Evolutionary conservation across 306 rosid genomes (phyloP), one percentile per base, ranked within the genome.

Genomic region (Crotalaria pallida): DNA sequence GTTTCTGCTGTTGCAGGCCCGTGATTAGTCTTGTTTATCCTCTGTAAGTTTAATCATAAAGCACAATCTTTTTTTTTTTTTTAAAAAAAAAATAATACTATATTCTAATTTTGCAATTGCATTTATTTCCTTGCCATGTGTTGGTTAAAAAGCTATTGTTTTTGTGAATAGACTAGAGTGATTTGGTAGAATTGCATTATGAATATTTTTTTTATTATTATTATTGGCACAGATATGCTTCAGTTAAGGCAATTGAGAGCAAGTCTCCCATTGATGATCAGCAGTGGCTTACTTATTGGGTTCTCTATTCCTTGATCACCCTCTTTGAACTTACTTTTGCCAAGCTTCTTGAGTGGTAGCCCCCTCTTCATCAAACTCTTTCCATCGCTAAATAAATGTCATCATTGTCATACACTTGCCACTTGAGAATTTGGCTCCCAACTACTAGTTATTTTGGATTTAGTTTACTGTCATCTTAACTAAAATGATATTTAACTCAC

Each of bases 281-380:
- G 68, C 99, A 95, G 56, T 95, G 99, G 99, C 93, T 91, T 40
- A 95, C 96, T 36, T 95, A 95, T 65, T 95, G 99, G 99, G 88
- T 95, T 74, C 95, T 95, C 5, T 86, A 95, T 73, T 95, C 99
- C 38, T 45, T 95, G 89, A 89, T 95, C 65, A 95, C 99, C 3
- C 92, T 95, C 52, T 68, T 89, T 72, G 99, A 95, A 81, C 96
- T 95, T 65, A 95, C 99, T 52, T 91, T 95, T 74, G 82, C 83
- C 72, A 95, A 86, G 76, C 41, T 86, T 38, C 82, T 95, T 75
- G 97, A 91, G 74, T 95, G 99, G 99, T 95, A 83, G 27, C 10
- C 24, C 47, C 49, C 40, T 51, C 36, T 0, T 27, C 5, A 3
- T 27, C 31, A 4, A 11, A 4, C 15, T 10, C 34, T 36, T 15